phyloP scores from a whole-genome alignment of 23 red algal species.

The Pyropia yezoensis region DNA sequence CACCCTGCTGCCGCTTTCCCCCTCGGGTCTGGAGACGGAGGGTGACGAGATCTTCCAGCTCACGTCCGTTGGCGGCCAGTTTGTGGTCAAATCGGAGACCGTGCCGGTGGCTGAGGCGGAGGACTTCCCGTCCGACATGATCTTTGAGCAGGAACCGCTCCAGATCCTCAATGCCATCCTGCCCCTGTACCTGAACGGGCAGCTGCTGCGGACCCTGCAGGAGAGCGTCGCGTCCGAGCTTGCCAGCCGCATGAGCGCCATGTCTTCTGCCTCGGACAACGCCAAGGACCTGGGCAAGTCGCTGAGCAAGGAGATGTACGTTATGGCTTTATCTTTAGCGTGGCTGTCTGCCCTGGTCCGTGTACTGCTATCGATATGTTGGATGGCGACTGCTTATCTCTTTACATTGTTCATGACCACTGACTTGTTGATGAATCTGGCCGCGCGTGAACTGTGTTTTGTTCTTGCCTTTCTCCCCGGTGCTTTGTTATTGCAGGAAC shows the following conservation, averaged over 20 bases:
- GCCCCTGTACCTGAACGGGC: constrained; percentile 96
- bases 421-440: too few species aligned
- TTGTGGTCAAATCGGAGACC: constrained; percentile 60
- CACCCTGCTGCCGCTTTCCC: constrained; percentile 80
- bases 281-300: constrained; percentile 78
- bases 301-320: constrained; percentile 18
- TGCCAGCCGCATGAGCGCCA: constrained; percentile 87
- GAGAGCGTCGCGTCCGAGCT: constrained; percentile 94
- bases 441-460: too few species aligned
- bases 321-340: too few species aligned
- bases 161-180: constrained; percentile 98
- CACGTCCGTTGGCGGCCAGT: constrained; percentile 60
- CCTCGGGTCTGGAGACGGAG: constrained; percentile 77
- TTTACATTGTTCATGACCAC: neutral
- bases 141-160: constrained; percentile 98
- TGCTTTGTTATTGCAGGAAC: constrained; percentile 42
- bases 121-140: constrained; percentile 88
- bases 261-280: constrained; percentile 96
- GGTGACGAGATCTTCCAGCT: constrained; percentile 99
- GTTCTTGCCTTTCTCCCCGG: too few species aligned
- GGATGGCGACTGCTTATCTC: neutral
- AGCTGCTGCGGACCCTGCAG: constrained; percentile 90
- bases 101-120: constrained; percentile 32
- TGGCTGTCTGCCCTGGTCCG: neutral
- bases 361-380: neutral